These are phyloP conservation scores for Sugiyamaella paludigena DNA, from an alignment of 1,139 yeast species.

Conservation along the genomic window DNA sequence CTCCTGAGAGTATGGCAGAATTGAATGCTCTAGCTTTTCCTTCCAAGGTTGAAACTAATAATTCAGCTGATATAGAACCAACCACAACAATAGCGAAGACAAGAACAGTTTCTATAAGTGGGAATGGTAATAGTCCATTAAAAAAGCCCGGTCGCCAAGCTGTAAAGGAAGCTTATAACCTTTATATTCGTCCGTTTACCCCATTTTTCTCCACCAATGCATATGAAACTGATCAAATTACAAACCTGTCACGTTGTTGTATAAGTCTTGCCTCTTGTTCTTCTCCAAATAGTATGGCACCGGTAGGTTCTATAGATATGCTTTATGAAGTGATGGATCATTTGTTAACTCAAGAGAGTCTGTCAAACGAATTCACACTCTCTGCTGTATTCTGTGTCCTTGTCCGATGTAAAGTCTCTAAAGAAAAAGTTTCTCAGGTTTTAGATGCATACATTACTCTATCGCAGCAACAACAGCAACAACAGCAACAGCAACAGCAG, in stretches of 20 bases:
- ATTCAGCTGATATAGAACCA: too few relatives aligned
- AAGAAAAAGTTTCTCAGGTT: slow-evolving; percentile 7
- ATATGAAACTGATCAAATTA: slow-evolving; percentile 7
- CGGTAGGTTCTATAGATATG: slow-evolving; percentile 19
- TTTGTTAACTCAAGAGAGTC: slow-evolving; percentile 18
- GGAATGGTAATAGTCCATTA: too few relatives aligned
- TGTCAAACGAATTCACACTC: slow-evolving; percentile 16
- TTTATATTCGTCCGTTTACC: slow-evolving; percentile 21
- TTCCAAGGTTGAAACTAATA: too few relatives aligned
- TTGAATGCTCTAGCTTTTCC: too few relatives aligned
- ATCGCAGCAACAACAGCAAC: not conserved
- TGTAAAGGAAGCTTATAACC: slow-evolving; percentile 18
- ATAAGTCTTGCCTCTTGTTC: slow-evolving; percentile 21
- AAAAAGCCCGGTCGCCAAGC: slow-evolving; percentile 5
- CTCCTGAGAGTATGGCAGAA: slow-evolving; percentile 1
- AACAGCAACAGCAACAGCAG: too few relatives aligned
- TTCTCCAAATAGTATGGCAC: slow-evolving; percentile 18
- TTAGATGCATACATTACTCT: slow-evolving; percentile 2
- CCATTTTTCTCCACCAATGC: slow-evolving; percentile 19
- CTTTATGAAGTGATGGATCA: slow-evolving; percentile 19
- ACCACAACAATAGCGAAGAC: too few relatives aligned
- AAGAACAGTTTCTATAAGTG: not conserved
- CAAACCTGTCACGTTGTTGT: slow-evolving; percentile 20
- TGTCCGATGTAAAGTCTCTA: slow-evolving; percentile 8
- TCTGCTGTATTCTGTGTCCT: slow-evolving; percentile 16